These are phyloP conservation scores for Trichophyton equinum DNA, from an alignment of 2,329 filamentous ascomycete genomes.

Conservation along the genomic window DNA sequence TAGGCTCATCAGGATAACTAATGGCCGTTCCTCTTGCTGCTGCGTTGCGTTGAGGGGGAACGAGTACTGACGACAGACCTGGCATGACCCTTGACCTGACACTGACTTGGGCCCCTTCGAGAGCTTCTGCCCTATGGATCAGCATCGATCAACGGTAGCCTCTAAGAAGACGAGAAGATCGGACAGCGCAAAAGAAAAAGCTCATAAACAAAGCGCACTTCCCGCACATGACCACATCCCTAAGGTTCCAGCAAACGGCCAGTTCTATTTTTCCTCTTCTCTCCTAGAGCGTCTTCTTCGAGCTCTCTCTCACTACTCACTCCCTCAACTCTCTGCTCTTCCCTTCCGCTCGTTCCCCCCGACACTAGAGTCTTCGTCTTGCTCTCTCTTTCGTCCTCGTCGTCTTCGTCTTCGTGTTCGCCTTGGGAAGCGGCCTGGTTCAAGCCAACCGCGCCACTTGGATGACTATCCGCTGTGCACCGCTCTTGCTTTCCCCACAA, in stretches of 20 bases:
- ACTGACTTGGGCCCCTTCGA: background rate
- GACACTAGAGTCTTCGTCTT: background rate
- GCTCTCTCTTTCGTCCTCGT: background rate
- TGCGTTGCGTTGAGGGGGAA: too few species aligned
- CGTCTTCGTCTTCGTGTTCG: background rate
- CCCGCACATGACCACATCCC: background rate
- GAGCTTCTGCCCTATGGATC: background rate
- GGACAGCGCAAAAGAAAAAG: background rate
- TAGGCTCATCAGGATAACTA: too few species aligned
- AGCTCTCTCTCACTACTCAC: too few species aligned
- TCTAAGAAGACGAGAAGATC: background rate
- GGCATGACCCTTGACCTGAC: too few species aligned
- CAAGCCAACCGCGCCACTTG: conserved; percentile 1
- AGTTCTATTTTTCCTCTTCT: background rate
- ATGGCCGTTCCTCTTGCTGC: too few species aligned
- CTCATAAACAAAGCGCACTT: background rate
- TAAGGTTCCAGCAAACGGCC: background rate
- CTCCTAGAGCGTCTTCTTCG: too few species aligned
- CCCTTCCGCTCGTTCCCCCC: background rate
- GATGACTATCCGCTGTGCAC: background rate
- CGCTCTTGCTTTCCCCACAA: background rate
- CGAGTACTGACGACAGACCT: too few species aligned
- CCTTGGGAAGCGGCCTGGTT: background rate
- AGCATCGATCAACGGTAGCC: conserved; percentile 1
- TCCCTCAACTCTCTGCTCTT: background rate